Conservation (phyloP, 2,329 filamentous ascomycete species). For the Juglanconis juglandina region DNA sequence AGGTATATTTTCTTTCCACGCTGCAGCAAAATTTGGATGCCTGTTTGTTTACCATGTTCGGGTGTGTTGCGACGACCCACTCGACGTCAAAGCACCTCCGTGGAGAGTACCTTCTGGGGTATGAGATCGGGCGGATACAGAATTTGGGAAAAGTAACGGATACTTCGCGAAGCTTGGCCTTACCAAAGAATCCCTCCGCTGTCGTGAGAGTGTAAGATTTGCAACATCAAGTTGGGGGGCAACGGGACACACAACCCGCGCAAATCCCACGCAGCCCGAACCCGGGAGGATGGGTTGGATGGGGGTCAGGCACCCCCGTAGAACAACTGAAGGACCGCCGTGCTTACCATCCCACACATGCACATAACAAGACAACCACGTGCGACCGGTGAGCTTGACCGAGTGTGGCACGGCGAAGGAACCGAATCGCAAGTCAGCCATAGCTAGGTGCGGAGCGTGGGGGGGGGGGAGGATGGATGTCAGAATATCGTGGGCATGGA, state of each 20-base stretch:
- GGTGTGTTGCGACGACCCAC: background rate
- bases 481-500: constrained; percentile 13
- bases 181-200: background rate
- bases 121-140: background rate
- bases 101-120: background rate
- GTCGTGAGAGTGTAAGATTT: constrained; percentile 1
- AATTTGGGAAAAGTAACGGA: background rate
- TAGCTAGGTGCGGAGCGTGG: too few species aligned
- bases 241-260: constrained; percentile 1
- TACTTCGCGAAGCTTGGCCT: background rate
- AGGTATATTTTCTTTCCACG: too few species aligned
- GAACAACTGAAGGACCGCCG: background rate
- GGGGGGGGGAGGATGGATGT: background rate
- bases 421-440: constrained; percentile 10
- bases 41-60: background rate
- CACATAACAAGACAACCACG: background rate
- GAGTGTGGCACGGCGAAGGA: constrained; percentile 11
- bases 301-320: too few species aligned
- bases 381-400: constrained; percentile 7
- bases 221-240: background rate
- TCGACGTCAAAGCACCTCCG: background rate
- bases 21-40: too few species aligned
- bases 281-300: constrained; percentile 4
- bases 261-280: background rate
- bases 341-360: background rate